Evolutionary conservation across 306 rosid genomes (phyloP), one percentile per base, ranked within the genome.

Genomic region (Heteromeles arbutifolia): DNA sequence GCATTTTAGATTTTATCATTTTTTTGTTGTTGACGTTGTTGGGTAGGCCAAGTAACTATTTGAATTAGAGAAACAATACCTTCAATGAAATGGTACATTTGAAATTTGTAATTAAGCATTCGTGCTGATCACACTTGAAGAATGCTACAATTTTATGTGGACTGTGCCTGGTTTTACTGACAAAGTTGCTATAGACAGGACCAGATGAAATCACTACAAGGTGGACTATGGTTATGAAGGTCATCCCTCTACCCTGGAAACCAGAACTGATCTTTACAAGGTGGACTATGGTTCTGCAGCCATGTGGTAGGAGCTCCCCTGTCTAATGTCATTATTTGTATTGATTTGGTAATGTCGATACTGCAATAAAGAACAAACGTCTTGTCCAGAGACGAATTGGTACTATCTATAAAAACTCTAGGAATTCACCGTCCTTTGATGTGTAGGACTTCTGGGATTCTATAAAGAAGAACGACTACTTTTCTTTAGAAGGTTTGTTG

Each of bases 221-320:
- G 77, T 95, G 99, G 99, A 92, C 92, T 21, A 89, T 92, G 99
- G 87, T 89, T 54, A 90, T 95, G 99, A 92, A 74, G 72, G 90
- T 95, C 85, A 34, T 64, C 75, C 85, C 85, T 70, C 87, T 92
- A 71, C 99, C 99, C 2, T 92, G 99, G 99, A 92, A 90, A 85
- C 99, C 97, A 32, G 93, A 95, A 77, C 61, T 92, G 81, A 82
- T 90, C 48, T 95, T 95, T 67, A 89, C 93, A 0, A 93, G 97
- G 87, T 95, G 97, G 97, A 97, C 21, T 80, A 92, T 75, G 92
- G 90, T 81, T 95, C 69, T 89, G 91, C 78, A 90, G 97, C 84
- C 99, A 95, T 52, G 81, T 90, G 87, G 97, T 95, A 86, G 74
- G 79, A 67, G 8, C 65, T 50, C 58, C 43, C 59, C 19, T 41